Conservation (phyloP, 495 filamentous ascomycete genomes). For the Penicillium antarcticum region DNA sequence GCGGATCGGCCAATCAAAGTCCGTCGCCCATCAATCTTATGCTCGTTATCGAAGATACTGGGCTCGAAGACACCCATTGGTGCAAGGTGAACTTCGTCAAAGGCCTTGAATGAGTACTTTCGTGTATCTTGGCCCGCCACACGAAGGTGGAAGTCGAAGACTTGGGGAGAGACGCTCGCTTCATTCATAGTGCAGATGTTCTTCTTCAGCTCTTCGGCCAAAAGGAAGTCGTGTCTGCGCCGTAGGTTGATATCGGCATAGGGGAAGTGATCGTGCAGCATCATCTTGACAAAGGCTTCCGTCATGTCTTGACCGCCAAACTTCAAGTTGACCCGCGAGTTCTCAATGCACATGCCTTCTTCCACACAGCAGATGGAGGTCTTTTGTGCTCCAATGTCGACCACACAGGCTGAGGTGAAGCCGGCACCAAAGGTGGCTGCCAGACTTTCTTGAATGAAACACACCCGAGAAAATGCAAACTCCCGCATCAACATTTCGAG, state of each 20-base stretch:
- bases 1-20: slow-evolving; percentile 79
- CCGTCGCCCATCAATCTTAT: slow-evolving; percentile 74
- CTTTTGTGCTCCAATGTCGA: slow-evolving; percentile 96
- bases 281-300: slow-evolving; percentile 92
- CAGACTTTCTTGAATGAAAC: slow-evolving; percentile 93
- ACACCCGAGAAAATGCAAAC: slow-evolving; percentile 81
- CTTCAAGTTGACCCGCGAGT: slow-evolving; percentile 90
- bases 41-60: slow-evolving; percentile 72
- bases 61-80: slow-evolving; percentile 90
- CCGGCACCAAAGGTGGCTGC: slow-evolving; percentile 96
- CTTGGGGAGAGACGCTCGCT: slow-evolving; percentile 74
- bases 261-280: slow-evolving; percentile 91
- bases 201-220: slow-evolving; percentile 92
- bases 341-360: slow-evolving; percentile 90
- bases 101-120: slow-evolving; percentile 91
- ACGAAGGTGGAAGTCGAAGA: slow-evolving; percentile 83
- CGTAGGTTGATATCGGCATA: slow-evolving; percentile 90
- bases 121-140: slow-evolving; percentile 82
- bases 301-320: slow-evolving; percentile 91
- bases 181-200: slow-evolving; percentile 86
- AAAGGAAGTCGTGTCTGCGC: slow-evolving; percentile 84
- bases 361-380: slow-evolving; percentile 97
- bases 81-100: slow-evolving; percentile 88
- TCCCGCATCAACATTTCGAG: slow-evolving; percentile 83
- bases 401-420: slow-evolving; percentile 86